A percentile compares a stretch with the other conserved stretches of the same genome.
Evolutionary conservation across 768 basidiomycete species (phyloP).

Genomic region (Leccinum arenicola): DNA sequence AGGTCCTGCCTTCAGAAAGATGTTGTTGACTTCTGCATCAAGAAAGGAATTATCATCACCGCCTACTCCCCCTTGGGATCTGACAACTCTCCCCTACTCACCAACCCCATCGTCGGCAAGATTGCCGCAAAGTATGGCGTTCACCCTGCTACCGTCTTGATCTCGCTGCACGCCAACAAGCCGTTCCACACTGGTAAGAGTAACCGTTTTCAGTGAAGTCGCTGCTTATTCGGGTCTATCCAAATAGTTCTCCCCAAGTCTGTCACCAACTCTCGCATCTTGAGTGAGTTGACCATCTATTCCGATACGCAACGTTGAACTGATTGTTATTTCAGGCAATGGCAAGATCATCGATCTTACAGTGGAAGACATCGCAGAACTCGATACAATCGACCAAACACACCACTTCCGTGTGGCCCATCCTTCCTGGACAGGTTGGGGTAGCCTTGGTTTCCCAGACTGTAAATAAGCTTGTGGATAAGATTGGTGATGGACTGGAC

Average conservation of each 20-base stretch:
- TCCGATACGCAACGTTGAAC: neutral
- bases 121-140: conserved; percentile 63
- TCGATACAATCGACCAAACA: conserved; percentile 60
- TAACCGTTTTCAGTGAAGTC: neutral
- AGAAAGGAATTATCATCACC: conserved; percentile 68
- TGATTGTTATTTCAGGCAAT: conserved; percentile 44
- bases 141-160: conserved; percentile 58
- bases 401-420: conserved; percentile 62
- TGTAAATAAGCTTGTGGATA: conserved; percentile 32
- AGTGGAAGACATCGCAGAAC: conserved; percentile 55
- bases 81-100: conserved; percentile 66
- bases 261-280: conserved; percentile 68
- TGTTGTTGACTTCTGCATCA: conserved; percentile 54
- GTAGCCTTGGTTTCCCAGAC: conserved; percentile 58
- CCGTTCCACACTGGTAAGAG: conserved; percentile 50
- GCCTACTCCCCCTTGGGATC: conserved; percentile 83
- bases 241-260: conserved; percentile 68
- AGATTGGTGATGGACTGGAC: neutral
- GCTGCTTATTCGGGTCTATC: neutral
- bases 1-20: neutral
- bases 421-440: conserved; percentile 63
- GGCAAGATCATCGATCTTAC: conserved; percentile 57
- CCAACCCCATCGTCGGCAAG: conserved; percentile 54
- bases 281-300: conserved; percentile 34
- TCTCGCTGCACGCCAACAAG: conserved; percentile 73